A percentile compares a stretch with the other conserved stretches of the same genome.
Conservation (phyloP, 306 rosid genomes). For the Carpinus viminea region DNA sequence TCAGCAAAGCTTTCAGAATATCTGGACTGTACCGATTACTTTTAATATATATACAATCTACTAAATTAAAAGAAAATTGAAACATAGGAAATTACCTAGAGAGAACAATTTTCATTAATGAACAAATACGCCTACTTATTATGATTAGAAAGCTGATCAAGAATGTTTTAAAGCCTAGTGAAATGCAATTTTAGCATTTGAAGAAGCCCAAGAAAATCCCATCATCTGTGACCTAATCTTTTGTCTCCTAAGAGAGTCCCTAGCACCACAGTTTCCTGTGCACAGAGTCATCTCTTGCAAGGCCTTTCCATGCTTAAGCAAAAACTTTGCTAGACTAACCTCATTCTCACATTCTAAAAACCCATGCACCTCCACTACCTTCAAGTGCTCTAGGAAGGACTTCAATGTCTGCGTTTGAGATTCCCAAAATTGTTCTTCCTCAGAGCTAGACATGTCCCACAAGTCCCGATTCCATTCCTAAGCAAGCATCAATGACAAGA, state of each 20-base stretch:
- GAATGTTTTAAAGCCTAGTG: conserved; percentile 18
- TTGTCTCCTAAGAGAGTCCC: conserved; percentile 61
- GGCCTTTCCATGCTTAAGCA: conserved; percentile 72
- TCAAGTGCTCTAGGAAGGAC: conserved; percentile 59
- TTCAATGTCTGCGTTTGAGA: conserved; percentile 51
- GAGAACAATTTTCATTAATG: background rate
- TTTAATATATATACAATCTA: background rate
- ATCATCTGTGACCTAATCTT: conserved; percentile 66
- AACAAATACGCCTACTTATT: background rate
- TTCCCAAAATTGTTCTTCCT: conserved; percentile 79
- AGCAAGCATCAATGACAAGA: background rate
- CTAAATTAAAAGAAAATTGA: conserved; percentile 5
- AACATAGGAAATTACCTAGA: background rate
- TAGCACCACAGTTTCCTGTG: conserved; percentile 42
- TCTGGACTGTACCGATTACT: background rate
- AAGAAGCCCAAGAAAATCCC: conserved; percentile 82
- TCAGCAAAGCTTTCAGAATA: background rate
- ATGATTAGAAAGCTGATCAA: background rate
- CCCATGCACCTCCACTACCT: conserved; percentile 65
- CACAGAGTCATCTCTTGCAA: conserved; percentile 56
- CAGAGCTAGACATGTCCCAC: conserved; percentile 54
- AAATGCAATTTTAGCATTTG: conserved; percentile 70
- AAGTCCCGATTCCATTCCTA: conserved; percentile 80
- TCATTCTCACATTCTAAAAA: conserved; percentile 72
- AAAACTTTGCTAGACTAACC: conserved; percentile 68